These are phyloP conservation scores for Poa annua DNA, from an alignment of 176 grass and related monocot species.

Conservation along the genomic window DNA sequence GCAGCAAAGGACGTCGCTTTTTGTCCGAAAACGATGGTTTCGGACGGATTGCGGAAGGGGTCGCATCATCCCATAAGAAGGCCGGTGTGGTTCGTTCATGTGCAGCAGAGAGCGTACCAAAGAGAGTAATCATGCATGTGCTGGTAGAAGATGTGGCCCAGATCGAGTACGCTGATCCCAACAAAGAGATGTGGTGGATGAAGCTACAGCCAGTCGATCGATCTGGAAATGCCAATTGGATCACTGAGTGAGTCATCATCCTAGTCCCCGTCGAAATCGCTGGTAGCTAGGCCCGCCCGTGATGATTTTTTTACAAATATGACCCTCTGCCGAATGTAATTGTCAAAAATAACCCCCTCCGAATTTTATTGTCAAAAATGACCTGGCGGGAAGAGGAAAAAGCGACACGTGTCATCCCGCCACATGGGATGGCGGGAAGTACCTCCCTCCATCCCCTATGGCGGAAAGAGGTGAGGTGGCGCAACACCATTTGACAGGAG, in stretches of 20 bases:
- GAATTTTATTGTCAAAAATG: too few relatives aligned
- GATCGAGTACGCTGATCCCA: background rate
- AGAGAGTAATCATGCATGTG: background rate
- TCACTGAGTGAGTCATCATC: background rate
- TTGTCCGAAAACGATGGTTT: background rate
- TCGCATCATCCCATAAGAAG: background rate
- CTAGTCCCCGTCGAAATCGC: background rate
- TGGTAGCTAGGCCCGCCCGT: background rate
- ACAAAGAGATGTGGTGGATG: background rate
- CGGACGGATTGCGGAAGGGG: background rate
- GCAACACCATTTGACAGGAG: too few relatives aligned
- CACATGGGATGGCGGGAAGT: too few relatives aligned
- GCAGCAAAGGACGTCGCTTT: background rate
- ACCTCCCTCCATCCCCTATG: too few relatives aligned
- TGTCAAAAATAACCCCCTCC: too few relatives aligned
- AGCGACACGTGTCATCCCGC: too few relatives aligned
- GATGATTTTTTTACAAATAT: too few relatives aligned
- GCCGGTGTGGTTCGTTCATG: background rate
- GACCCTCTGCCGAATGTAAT: too few relatives aligned
- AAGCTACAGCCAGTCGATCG: background rate
- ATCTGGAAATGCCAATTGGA: background rate
- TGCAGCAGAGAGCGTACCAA: background rate
- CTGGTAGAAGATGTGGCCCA: background rate
- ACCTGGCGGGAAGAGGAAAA: too few relatives aligned
- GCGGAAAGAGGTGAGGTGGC: too few relatives aligned